Conservation (phyloP, 176 grass and related monocot species). For the Aegilops longissima region DNA sequence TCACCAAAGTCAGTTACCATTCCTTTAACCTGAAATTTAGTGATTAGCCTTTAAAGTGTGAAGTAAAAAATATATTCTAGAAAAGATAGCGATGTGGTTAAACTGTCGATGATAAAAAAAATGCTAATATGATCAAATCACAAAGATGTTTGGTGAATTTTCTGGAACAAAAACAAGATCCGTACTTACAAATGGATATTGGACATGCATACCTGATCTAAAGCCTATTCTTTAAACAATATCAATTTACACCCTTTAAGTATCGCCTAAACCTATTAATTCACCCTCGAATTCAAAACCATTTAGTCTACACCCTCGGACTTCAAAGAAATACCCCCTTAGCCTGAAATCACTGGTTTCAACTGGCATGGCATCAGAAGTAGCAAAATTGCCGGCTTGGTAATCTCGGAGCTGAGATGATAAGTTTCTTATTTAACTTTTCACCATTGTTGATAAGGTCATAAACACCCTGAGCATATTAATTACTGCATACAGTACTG, state of each 20-base stretch:
- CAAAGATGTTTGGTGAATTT: neutral
- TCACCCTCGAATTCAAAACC: neutral
- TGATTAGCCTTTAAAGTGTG: neutral
- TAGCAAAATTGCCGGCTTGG: neutral
- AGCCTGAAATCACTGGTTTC: neutral
- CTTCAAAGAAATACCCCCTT: neutral
- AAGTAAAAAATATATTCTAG: conserved; percentile 11
- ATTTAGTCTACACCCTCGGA: neutral
- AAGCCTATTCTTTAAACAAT: neutral
- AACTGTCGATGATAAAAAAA: conserved; percentile 11
- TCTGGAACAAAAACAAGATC: neutral
- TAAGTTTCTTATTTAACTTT: neutral
- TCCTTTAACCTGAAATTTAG: conserved; percentile 76
- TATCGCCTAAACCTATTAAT: neutral
- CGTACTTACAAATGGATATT: neutral
- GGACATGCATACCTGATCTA: neutral
- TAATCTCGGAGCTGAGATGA: neutral
- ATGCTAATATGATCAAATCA: neutral
- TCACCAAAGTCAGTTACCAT: conserved; percentile 95
- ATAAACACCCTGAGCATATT: neutral
- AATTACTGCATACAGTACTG: conserved; percentile 9
- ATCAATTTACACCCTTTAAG: neutral
- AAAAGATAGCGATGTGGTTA: neutral
- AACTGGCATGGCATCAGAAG: neutral
- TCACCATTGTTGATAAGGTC: neutral